Percentiles rank a stretch among this genome's conserved stretches.
Conservation (phyloP, 2,329 filamentous ascomycete species). For the Hymenoscyphus repandus region DNA sequence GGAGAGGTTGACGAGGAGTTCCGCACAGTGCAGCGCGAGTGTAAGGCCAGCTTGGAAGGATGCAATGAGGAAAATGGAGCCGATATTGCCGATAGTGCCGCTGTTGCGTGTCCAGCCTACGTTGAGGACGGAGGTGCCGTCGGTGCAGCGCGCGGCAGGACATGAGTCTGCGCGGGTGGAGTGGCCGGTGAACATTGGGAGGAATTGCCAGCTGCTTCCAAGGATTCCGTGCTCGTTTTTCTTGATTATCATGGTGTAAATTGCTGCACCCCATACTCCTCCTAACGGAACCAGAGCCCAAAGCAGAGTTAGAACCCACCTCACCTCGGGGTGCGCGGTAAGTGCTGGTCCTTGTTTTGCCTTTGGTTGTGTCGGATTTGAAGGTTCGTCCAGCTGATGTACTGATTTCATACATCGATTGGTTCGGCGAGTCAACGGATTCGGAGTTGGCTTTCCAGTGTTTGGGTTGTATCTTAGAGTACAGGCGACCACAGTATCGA, state of each 20-base stretch:
- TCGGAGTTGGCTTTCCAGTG: conserved; percentile 8
- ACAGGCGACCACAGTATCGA: conserved; percentile 26
- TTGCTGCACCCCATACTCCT: conserved; percentile 12
- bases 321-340: conserved; percentile 22
- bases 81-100: conserved; percentile 18
- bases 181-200: conserved; percentile 24
- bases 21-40: conserved; percentile 39
- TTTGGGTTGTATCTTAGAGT: conserved; percentile 12
- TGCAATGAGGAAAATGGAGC: conserved; percentile 26
- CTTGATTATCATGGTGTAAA: conserved; percentile 21
- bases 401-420: conserved; percentile 27
- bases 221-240: conserved; percentile 18
- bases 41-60: conserved; percentile 26
- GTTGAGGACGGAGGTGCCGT: conserved; percentile 28
- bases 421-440: conserved; percentile 6
- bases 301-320: conserved; percentile 21
- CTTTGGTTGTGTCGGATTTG: conserved; percentile 12
- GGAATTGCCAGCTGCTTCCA: conserved; percentile 25
- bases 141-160: conserved; percentile 19
- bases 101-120: conserved; percentile 23
- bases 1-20: conserved; percentile 50
- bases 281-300: conserved; percentile 18
- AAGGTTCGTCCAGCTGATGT: conserved; percentile 19
- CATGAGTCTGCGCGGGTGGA: neutral
- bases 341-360: conserved; percentile 23